Base-by-base conservation (phyloP, 768 basidiomycete genomes). In the Fomitopsis pulvina region DNA sequence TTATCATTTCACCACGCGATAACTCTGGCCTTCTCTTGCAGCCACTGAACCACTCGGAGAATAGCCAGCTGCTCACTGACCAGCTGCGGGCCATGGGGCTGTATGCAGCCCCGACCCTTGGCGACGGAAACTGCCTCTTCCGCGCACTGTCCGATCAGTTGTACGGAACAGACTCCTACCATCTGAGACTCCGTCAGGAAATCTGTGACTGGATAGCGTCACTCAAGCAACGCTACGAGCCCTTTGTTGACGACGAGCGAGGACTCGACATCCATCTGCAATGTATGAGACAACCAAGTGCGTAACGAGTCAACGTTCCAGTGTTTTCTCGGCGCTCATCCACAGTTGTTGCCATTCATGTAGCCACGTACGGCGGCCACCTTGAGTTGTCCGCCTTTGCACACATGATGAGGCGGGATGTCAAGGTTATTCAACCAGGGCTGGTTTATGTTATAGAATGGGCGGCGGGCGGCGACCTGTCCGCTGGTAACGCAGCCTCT, bases 61-160 rank as follows among this genome's bases (percentile, higher is more conserved):
- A 80, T 64, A 81, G 79, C 20, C 76, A 78, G 50, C 76, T 74
- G 45, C 81, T 94, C 55, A 79, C 74, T 5, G 71, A 75, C 47
- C 89, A 93, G 68, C 80, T 95, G 32, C 79, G 80, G 43, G 74
- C 80, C 4, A 70, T 92, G 46, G 90, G 91, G 2, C 73, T 94
- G 8, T 94, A 94, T 64, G 85, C 92, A n/a, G 87, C 88, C 2
- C 74, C 81, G 55, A 94, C 88, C 16, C 66, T 90, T 38, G 92
- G 90, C 45, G 88, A 95, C 66, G 92, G 93, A 41, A 95, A 94
- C 69, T 96, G 92, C 67, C 79, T 96, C 55, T 96, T 94, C 68
- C 84, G 92, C 41, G 90, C 92, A 0, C 75, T 94, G 48, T 83
- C 85, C 41, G 92, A 95, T 68, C 92, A 95, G 65, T 72, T 92